phyloP scores from a whole-genome alignment of 805 yeast genomes.

The Tetrapisispora nanseiensis region DNA sequence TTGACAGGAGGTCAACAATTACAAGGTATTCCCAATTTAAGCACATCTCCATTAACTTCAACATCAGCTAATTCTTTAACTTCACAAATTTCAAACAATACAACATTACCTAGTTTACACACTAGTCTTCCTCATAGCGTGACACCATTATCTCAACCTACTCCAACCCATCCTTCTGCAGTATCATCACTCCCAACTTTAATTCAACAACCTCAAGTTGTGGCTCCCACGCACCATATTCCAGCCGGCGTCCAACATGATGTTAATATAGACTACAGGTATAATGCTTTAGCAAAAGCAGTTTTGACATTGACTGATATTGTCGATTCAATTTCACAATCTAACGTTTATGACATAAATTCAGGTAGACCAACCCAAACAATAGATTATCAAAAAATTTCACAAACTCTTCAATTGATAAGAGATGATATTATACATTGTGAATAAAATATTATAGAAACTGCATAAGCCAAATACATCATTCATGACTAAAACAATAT shows the following conservation, averaged over 20 bases:
- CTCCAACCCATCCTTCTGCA: conserved; percentile 2
- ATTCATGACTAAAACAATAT: neutral
- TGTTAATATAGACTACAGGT: neutral
- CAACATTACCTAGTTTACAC: neutral
- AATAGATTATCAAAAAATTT: conserved; percentile 2
- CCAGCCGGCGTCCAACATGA: neutral
- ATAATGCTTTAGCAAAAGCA: conserved; percentile 2
- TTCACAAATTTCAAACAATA: neutral
- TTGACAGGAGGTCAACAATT: neutral
- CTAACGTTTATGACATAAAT: neutral
- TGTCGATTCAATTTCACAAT: neutral
- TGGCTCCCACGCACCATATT: neutral
- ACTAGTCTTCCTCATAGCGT: neutral
- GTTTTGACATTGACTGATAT: conserved; percentile 4
- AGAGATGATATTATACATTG: conserved; percentile 3
- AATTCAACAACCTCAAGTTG: neutral
- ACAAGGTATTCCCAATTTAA: neutral
- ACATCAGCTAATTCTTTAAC: neutral
- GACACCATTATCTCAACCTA: conserved; percentile 2
- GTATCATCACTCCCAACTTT: neutral
- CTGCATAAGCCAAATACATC: neutral
- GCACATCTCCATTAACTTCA: neutral
- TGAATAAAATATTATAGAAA: conserved; percentile 1
- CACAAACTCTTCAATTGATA: conserved; percentile 3
- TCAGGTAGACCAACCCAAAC: conserved; percentile 1